These are phyloP conservation scores for Turnera subulata DNA, from an alignment of 345 rosid species.

Conservation along the genomic window DNA sequence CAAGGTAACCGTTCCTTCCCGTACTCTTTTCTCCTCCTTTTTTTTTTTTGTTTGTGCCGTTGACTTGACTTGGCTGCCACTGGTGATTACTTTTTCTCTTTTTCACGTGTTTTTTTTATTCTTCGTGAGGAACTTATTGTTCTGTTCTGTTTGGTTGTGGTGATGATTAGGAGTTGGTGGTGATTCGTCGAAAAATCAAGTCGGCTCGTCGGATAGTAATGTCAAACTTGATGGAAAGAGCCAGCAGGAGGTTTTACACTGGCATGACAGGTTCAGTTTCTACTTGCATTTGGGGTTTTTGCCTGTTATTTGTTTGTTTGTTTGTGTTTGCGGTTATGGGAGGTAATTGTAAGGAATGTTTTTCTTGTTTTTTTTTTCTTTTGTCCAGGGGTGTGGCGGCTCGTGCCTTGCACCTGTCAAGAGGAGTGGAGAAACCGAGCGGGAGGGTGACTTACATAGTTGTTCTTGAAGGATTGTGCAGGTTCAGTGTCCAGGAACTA, in stretches of 20 bases:
- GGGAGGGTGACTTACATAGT: constrained; percentile 98
- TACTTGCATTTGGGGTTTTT: background rate
- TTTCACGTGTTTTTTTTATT: no score
- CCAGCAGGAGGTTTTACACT: constrained; percentile 73
- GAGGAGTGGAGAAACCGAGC: constrained; percentile 99
- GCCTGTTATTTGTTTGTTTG: background rate
- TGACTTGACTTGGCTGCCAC: background rate
- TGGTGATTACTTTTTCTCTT: no score
- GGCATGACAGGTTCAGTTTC: constrained; percentile 77
- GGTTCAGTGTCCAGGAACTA: constrained; percentile 92
- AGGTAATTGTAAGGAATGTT: constrained; percentile 12
- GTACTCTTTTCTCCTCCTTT: no score
- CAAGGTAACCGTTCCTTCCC: constrained; percentile 36
- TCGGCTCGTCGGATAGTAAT: constrained; percentile 58
- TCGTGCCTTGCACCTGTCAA: constrained; percentile 92
- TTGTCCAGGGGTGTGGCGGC: constrained; percentile 81
- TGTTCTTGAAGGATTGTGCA: constrained; percentile 94
- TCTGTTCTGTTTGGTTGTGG: constrained; percentile 1
- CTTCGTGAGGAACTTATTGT: no score
- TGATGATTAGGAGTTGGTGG: constrained; percentile 49
- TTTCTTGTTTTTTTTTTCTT: no score
- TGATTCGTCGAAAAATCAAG: constrained; percentile 63
- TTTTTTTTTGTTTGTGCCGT: background rate
- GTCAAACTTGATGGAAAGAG: constrained; percentile 75
- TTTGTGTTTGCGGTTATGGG: background rate